Conservation (phyloP, 192 early-diverging fungal species). For the Umbelopsis ramanniana region DNA sequence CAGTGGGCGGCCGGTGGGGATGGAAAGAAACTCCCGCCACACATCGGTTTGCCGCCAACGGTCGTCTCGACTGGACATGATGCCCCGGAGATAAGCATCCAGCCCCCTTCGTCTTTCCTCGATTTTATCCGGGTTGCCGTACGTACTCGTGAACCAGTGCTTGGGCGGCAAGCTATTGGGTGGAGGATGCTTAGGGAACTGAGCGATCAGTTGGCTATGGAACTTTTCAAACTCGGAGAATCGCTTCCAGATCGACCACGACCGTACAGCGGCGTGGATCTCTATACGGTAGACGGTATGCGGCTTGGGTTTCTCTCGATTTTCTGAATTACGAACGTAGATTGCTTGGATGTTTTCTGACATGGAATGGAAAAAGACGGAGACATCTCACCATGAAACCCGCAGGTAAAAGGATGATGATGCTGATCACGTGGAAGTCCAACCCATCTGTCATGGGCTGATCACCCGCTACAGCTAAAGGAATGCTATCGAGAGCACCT, state of each 20-base stretch:
- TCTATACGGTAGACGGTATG: constrained; percentile 78
- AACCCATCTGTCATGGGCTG: too few relatives aligned
- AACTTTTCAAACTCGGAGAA: constrained; percentile 85
- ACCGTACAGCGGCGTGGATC: constrained; percentile 76
- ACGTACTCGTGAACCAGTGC: constrained; percentile 64
- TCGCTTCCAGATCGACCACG: constrained; percentile 88
- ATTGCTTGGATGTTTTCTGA: constrained; percentile 61
- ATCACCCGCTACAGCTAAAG: too few relatives aligned
- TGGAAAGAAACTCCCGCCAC: constrained; percentile 78
- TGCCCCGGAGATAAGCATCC: constrained; percentile 78
- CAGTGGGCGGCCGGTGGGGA: constrained; percentile 58
- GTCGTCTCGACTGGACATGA: constrained; percentile 72
- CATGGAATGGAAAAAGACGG: constrained; percentile 40
- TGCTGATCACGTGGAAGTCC: background rate
- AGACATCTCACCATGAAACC: background rate
- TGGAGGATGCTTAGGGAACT: constrained; percentile 68
- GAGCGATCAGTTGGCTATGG: constrained; percentile 58
- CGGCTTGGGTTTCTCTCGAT: constrained; percentile 57
- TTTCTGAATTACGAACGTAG: constrained; percentile 55
- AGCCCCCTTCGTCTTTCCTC: constrained; percentile 79
- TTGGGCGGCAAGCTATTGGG: constrained; percentile 76
- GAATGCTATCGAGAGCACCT: too few relatives aligned
- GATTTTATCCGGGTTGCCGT: constrained; percentile 61
- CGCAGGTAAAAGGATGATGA: background rate
- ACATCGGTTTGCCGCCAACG: constrained; percentile 74